Percentiles rank a stretch among this genome's conserved stretches.
Conservation (phyloP, 192 early-diverging fungal species). For the Martensiomyces pterosporus region DNA sequence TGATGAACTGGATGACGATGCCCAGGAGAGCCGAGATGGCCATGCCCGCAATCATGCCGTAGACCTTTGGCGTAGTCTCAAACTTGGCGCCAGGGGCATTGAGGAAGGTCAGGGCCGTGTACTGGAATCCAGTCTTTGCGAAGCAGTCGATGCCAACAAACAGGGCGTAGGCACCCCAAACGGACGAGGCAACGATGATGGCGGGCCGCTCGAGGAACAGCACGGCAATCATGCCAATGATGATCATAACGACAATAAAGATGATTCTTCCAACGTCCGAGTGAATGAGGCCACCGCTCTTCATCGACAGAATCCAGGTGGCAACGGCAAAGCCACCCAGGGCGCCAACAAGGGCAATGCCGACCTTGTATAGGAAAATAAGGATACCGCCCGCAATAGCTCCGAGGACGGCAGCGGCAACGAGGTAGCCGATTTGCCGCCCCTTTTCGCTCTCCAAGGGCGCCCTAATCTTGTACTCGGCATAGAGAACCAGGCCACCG, state of each 20-base stretch:
- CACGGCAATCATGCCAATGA: constrained; percentile 61
- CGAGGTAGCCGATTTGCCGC: constrained; percentile 48
- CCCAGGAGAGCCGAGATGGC: constrained; percentile 63
- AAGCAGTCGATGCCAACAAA: constrained; percentile 81
- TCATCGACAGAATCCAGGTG: constrained; percentile 66
- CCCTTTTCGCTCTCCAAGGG: constrained; percentile 43
- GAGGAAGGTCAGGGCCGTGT: constrained; percentile 57
- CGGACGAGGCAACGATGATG: constrained; percentile 66
- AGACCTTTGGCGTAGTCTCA: constrained; percentile 54
- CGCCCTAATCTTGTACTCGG: constrained; percentile 40
- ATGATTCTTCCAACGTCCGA: constrained; percentile 61
- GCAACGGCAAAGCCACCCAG: constrained; percentile 74
- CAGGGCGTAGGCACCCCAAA: constrained; percentile 77
- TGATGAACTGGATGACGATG: constrained; percentile 60
- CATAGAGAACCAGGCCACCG: constrained; percentile 41
- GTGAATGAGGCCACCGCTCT: constrained; percentile 58
- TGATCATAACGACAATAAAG: constrained; percentile 60
- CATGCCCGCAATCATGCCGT: constrained; percentile 68
- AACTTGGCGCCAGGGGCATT: constrained; percentile 49
- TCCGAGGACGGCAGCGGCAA: constrained; percentile 60
- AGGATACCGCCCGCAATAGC: constrained; percentile 62
- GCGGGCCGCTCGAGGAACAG: constrained; percentile 61
- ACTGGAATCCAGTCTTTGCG: constrained; percentile 67
- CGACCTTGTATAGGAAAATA: constrained; percentile 66
- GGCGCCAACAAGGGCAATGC: constrained; percentile 71